Percentiles rank a stretch among this genome's conserved stretches.
These are phyloP conservation scores for Ophiocytium majus DNA, from an alignment of 352 stramenopile genomes.

Conservation along the genomic window DNA sequence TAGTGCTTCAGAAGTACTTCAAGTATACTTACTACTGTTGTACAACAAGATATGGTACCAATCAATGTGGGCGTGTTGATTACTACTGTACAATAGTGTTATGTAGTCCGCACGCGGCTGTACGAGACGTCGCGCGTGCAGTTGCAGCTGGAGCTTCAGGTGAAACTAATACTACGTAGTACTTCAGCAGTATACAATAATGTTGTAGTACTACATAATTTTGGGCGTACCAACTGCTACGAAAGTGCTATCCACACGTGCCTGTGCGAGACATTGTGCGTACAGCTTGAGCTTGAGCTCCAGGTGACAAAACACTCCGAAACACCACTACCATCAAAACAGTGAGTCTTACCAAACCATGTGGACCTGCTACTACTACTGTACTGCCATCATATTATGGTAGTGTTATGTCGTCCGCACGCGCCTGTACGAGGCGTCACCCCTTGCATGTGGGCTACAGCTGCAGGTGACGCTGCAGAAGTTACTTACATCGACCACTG, in stretches of 20 bases:
- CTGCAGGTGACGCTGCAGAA: slow-evolving; percentile 31
- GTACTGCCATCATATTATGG: slow-evolving; percentile 27
- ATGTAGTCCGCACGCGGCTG: slow-evolving; percentile 39
- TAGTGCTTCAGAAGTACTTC: too few species aligned
- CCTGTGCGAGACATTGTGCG: slow-evolving; percentile 32
- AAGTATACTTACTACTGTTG: too few species aligned
- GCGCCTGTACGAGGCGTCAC: slow-evolving; percentile 32
- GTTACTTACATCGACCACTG: not conserved
- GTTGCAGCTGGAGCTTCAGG: slow-evolving; percentile 44
- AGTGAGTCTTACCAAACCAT: too few species aligned
- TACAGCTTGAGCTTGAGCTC: slow-evolving; percentile 47
- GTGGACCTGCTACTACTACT: too few species aligned
- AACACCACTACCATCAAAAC: too few species aligned
- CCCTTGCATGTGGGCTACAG: slow-evolving; percentile 43
- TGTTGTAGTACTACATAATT: too few species aligned
- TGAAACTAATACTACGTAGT: too few species aligned
- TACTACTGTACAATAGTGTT: slow-evolving; percentile 50
- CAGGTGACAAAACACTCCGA: too few species aligned
- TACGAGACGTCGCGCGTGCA: slow-evolving; percentile 40
- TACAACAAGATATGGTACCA: too few species aligned
- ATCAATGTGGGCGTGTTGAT: too few species aligned
- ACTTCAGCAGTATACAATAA: too few species aligned
- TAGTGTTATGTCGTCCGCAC: slow-evolving; percentile 48
- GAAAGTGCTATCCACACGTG: slow-evolving; percentile 40
- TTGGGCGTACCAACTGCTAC: too few species aligned